These are phyloP conservation scores for Penicillium sp. DNA, from an alignment of 2,329 filamentous ascomycete genomes.

Conservation along the genomic window DNA sequence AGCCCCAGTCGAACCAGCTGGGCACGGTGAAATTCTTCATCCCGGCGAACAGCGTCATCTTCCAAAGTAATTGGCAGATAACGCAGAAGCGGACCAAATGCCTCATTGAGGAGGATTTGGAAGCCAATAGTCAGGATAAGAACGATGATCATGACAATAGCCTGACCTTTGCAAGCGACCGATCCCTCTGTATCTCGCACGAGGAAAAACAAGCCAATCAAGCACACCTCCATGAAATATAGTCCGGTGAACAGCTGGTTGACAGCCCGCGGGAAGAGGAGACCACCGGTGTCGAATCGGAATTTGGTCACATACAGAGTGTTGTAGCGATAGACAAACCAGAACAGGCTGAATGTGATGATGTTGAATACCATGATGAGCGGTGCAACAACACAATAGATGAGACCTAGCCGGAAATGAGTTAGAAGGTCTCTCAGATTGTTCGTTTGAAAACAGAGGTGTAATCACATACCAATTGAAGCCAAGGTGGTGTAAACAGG, in stretches of 20 bases:
- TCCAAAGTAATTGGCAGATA: slow-evolving; percentile 95
- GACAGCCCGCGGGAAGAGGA: slow-evolving; percentile 88
- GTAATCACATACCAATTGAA: slow-evolving; percentile 67
- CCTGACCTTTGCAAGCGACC: slow-evolving; percentile 72
- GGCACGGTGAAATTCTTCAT: slow-evolving; percentile 81
- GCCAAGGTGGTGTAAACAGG: slow-evolving; percentile 96
- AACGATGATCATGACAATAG: slow-evolving; percentile 79
- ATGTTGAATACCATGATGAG: slow-evolving; percentile 92
- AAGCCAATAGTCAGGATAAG: slow-evolving; percentile 72
- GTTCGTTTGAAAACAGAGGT: neutral
- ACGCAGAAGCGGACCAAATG: slow-evolving; percentile 82
- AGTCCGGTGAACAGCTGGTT: slow-evolving; percentile 95
- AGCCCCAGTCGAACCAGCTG: slow-evolving; percentile 72
- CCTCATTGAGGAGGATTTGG: slow-evolving; percentile 77
- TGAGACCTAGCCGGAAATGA: slow-evolving; percentile 54
- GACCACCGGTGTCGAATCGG: slow-evolving; percentile 84
- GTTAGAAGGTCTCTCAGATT: slow-evolving; percentile 6
- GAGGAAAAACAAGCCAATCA: slow-evolving; percentile 89
- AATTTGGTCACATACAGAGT: slow-evolving; percentile 94
- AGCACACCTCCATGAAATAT: slow-evolving; percentile 89
- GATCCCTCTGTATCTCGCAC: slow-evolving; percentile 60
- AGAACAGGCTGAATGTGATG: slow-evolving; percentile 87
- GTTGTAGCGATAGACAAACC: slow-evolving; percentile 95
- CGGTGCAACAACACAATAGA: slow-evolving; percentile 87
- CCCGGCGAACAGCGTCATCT: slow-evolving; percentile 88